These are phyloP conservation scores for Corylus avellana DNA, from an alignment of 306 rosid genomes.

Conservation along the genomic window DNA sequence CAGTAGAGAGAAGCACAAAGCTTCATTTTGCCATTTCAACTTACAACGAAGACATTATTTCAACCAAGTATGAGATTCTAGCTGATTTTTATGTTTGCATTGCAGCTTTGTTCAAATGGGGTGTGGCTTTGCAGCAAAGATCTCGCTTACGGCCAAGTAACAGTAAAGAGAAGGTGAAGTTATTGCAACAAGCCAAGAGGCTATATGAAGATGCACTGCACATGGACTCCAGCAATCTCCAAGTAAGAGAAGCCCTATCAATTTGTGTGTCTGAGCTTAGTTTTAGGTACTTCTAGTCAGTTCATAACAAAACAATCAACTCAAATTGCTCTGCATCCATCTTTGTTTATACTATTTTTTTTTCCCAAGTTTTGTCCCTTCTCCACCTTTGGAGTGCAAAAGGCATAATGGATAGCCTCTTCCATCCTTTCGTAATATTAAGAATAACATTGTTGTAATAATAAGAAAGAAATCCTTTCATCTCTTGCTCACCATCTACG, in stretches of 20 bases:
- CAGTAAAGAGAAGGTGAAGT: constrained; percentile 82
- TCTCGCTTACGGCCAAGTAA: constrained; percentile 76
- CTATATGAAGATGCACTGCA: constrained; percentile 78
- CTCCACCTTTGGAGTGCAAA: background rate
- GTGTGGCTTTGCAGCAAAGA: constrained; percentile 80
- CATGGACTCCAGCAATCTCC: constrained; percentile 71
- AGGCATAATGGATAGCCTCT: background rate
- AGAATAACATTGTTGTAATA: constrained; percentile 5
- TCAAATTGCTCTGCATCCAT: background rate
- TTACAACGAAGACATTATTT: background rate
- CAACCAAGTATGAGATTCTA: constrained; percentile 1
- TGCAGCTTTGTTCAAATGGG: constrained; percentile 94
- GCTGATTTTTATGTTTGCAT: constrained; percentile 16
- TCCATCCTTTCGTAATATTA: background rate
- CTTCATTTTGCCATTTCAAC: background rate
- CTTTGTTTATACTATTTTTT: background rate
- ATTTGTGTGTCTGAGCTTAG: constrained; percentile 73
- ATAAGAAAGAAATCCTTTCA: background rate
- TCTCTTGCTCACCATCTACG: constrained; percentile 3
- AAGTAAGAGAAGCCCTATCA: constrained; percentile 72
- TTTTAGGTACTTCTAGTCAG: constrained; percentile 39
- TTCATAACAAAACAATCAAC: constrained; percentile 14
- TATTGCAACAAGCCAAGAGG: constrained; percentile 82
- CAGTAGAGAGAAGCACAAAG: background rate
- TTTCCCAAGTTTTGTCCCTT: background rate